Percentiles rank a stretch among this genome's conserved stretches.
Conservation (phyloP, 108 stramenopile species). For the Cyclostephanos tholiformis region DNA sequence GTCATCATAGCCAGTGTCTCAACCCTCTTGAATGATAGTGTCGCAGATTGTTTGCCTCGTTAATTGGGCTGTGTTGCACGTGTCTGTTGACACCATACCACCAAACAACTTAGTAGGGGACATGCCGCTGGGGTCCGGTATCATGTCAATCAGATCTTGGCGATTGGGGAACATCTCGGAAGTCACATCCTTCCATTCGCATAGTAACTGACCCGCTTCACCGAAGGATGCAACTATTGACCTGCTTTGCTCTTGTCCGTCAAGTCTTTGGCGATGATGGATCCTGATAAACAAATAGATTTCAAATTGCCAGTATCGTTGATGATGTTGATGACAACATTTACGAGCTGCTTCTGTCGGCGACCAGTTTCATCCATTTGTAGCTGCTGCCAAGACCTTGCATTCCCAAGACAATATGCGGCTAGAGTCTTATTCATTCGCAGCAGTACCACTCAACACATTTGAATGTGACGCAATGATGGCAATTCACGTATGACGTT, state of each 20-base stretch:
- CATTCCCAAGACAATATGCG: not conserved
- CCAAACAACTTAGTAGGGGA: not conserved
- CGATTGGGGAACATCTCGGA: not conserved
- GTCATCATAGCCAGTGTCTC: not conserved
- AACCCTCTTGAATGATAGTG: not conserved
- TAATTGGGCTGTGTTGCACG: not conserved
- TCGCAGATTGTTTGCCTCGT: not conserved
- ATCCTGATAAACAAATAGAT: not conserved
- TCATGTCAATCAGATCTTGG: not conserved
- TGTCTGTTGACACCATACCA: not conserved
- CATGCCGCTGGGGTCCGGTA: not conserved
- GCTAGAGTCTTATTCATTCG: constrained; percentile 18
- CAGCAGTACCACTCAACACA: not conserved
- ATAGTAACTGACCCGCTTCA: not conserved
- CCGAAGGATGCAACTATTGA: not conserved
- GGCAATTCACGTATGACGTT: constrained; percentile 10
- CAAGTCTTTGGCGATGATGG: constrained; percentile 2
- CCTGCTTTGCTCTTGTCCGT: not conserved
- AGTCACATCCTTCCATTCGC: not conserved
- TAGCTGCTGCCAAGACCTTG: no score
- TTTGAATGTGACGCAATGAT: constrained; percentile 5
- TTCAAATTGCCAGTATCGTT: not conserved
- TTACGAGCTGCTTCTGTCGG: constrained; percentile 1
- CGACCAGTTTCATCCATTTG: constrained; percentile 13
- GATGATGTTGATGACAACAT: constrained; percentile 4